Conservation (phyloP, 2,329 filamentous ascomycete genomes). For the Daldinia sp. region DNA sequence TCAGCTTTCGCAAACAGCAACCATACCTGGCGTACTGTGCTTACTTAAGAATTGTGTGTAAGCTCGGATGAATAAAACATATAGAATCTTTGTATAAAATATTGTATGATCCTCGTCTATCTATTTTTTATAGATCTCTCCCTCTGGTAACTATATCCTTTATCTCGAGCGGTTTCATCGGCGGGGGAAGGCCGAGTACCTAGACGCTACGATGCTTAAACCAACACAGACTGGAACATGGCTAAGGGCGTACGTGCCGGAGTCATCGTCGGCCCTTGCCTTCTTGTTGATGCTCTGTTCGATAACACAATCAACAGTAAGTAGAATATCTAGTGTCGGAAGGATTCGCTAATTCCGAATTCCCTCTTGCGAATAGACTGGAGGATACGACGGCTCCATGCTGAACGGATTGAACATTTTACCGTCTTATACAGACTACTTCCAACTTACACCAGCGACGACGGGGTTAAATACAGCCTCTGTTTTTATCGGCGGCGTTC, state of each 20-base stretch:
- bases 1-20: neutral
- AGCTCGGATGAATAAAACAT: neutral
- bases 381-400: conserved; percentile 59
- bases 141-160: neutral
- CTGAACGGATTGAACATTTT: conserved; percentile 66
- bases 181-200: neutral
- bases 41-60: neutral
- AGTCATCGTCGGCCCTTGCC: neutral
- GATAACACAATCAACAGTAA: neutral
- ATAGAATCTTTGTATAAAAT: neutral
- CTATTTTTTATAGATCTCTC: neutral
- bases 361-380: conserved; percentile 27
- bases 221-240: neutral
- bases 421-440: conserved; percentile 64
- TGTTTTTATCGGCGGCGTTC: conserved; percentile 60
- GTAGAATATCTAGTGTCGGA: neutral
- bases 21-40: neutral
- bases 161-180: neutral
- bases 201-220: neutral
- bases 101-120: neutral
- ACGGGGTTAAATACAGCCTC: conserved; percentile 63
- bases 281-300: neutral
- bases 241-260: neutral
- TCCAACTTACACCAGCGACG: conserved; percentile 60
- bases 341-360: neutral